phyloP scores from a whole-genome alignment of 2,329 filamentous ascomycete genomes.

The Elsinoe batatas region DNA sequence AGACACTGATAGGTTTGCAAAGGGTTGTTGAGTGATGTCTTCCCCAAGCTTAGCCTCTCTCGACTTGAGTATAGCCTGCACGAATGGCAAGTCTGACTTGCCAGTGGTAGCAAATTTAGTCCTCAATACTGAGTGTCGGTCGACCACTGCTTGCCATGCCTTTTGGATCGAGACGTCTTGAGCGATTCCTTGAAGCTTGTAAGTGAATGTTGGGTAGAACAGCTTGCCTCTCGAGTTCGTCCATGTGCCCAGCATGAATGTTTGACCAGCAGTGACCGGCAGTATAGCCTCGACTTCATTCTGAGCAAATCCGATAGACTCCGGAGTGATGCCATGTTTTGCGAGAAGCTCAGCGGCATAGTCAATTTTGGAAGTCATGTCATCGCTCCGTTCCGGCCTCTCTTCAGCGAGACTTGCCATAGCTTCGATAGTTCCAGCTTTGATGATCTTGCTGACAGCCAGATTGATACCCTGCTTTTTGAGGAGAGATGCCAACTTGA shows the following conservation, averaged over 20 bases:
- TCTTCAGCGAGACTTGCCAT: slow-evolving; percentile 43
- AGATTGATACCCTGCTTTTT: slow-evolving; percentile 53
- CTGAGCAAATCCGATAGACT: slow-evolving; percentile 29
- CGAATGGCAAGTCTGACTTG: slow-evolving; percentile 40
- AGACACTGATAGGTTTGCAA: slow-evolving; percentile 19
- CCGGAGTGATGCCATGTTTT: slow-evolving; percentile 6
- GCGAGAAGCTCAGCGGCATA: background rate
- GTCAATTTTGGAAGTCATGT: slow-evolving; percentile 9
- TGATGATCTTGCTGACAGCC: slow-evolving; percentile 61
- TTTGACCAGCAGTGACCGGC: slow-evolving; percentile 66
- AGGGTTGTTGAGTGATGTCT: slow-evolving; percentile 11
- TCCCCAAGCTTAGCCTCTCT: slow-evolving; percentile 25
- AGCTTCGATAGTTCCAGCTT: slow-evolving; percentile 51
- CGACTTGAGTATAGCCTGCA: slow-evolving; percentile 52
- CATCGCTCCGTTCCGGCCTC: background rate
- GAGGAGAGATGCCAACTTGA: slow-evolving; percentile 67
- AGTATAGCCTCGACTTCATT: slow-evolving; percentile 47
- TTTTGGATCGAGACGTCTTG: slow-evolving; percentile 35
- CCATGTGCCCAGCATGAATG: slow-evolving; percentile 73
- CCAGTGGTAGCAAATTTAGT: slow-evolving; percentile 53
- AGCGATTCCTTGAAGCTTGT: slow-evolving; percentile 38
- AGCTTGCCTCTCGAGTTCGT: slow-evolving; percentile 53
- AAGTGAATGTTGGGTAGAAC: slow-evolving; percentile 67
- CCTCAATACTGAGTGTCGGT: slow-evolving; percentile 54
- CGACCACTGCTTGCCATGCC: slow-evolving; percentile 54